phyloP scores from a whole-genome alignment of 2,329 filamentous ascomycete species.

The Dendryphion nanum region DNA sequence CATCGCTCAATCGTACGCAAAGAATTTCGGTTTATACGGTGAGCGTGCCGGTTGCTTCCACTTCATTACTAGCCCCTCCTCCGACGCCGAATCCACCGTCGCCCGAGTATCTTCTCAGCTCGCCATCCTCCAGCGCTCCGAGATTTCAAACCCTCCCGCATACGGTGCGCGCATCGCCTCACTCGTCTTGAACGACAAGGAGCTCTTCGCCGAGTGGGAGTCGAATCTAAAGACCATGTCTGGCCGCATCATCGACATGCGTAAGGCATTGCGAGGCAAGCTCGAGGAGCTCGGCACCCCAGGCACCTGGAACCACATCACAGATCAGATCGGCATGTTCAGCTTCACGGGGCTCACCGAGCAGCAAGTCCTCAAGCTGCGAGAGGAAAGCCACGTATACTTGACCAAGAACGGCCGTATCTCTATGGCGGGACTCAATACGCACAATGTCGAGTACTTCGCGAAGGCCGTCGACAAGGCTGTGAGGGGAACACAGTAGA shows the following conservation, averaged over 20 bases:
- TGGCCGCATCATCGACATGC: conserved; percentile 91
- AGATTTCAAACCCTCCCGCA: conserved; percentile 95
- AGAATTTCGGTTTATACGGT: conserved; percentile 79
- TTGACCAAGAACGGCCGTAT: conserved; percentile 98
- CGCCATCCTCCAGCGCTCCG: conserved; percentile 89
- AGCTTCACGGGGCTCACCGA: conserved; percentile 82
- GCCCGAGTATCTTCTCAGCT: conserved; percentile 79
- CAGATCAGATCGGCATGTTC: conserved; percentile 99
- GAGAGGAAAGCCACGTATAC: conserved; percentile 73
- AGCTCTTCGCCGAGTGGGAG: conserved; percentile 88
- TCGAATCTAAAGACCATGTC: conserved; percentile 91
- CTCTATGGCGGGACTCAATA: conserved; percentile 97
- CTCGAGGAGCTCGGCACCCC: conserved; percentile 84
- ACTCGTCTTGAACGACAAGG: conserved; percentile 76
- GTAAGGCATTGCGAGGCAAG: conserved; percentile 71
- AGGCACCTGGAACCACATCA: conserved; percentile 95
- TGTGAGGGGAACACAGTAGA: conserved; percentile 58
- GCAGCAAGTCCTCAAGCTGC: conserved; percentile 69
- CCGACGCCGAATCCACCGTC: conserved; percentile 62
- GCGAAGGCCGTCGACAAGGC: conserved; percentile 85
- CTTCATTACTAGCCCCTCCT: conserved; percentile 72
- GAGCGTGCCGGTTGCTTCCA: conserved; percentile 97
- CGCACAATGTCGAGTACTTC: conserved; percentile 88
- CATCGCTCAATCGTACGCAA: conserved; percentile 54
- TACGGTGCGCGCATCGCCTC: conserved; percentile 90